A percentile compares a stretch with the other conserved stretches of the same genome.
These are phyloP conservation scores for Pistacia vera DNA, from an alignment of 345 rosid species.

Conservation along the genomic window DNA sequence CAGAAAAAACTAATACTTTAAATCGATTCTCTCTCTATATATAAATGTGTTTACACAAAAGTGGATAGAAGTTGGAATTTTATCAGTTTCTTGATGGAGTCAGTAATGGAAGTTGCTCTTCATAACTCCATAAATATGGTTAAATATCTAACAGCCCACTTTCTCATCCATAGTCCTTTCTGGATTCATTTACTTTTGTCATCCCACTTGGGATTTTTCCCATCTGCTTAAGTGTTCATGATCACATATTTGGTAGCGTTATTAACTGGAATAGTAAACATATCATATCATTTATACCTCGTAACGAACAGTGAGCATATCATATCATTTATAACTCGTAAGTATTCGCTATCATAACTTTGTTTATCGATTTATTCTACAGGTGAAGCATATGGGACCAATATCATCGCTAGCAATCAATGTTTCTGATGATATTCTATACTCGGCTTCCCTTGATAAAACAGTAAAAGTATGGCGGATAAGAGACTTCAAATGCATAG, in stretches of 20 bases:
- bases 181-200: no score
- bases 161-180: no score
- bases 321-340: no score
- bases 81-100: slow-evolving; percentile 4
- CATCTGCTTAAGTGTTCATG: no score
- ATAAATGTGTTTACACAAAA: neutral
- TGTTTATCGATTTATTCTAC: slow-evolving; percentile 1
- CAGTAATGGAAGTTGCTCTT: neutral
- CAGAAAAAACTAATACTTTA: no score
- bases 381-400: slow-evolving; percentile 51
- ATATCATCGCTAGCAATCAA: slow-evolving; percentile 51
- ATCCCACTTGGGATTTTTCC: no score
- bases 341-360: neutral
- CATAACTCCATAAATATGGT: neutral
- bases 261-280: no score
- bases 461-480: slow-evolving; percentile 61
- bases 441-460: slow-evolving; percentile 54
- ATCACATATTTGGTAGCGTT: no score
- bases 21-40: neutral
- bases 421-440: slow-evolving; percentile 45
- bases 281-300: no score
- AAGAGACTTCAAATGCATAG: slow-evolving; percentile 57
- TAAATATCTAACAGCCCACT: no score
- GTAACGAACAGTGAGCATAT: no score
- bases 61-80: neutral